Percentiles rank a stretch among this genome's conserved stretches.
Conservation (phyloP, 179 eudicot species). For the Camellia oleifera region DNA sequence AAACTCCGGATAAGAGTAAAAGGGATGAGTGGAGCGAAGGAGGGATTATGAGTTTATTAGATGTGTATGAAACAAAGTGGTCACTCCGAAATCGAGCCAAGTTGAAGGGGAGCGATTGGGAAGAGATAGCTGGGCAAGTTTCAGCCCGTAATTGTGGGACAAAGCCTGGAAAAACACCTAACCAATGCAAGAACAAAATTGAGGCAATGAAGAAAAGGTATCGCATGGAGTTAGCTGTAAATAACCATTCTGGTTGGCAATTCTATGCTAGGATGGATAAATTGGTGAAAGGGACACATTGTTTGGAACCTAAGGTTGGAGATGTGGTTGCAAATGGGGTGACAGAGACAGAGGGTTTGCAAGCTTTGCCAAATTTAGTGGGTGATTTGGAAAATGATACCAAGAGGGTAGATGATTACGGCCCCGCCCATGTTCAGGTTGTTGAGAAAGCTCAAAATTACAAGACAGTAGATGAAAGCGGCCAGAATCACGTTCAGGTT, state of each 20-base stretch:
- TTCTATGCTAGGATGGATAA: slow-evolving; percentile 30
- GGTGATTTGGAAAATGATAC: neutral
- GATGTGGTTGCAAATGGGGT: neutral
- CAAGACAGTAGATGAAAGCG: neutral
- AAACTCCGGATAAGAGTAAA: slow-evolving; percentile 22
- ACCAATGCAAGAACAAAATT: slow-evolving; percentile 45
- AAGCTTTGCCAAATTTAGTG: neutral
- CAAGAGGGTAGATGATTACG: neutral
- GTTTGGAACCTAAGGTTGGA: neutral
- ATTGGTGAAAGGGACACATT: slow-evolving; percentile 21
- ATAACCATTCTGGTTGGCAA: slow-evolving; percentile 9
- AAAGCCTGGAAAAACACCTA: neutral
- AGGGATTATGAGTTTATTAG: slow-evolving; percentile 42
- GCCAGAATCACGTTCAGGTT: slow-evolving; percentile 1
- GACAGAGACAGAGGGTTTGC: neutral
- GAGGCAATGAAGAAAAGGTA: slow-evolving; percentile 68
- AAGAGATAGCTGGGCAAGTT: slow-evolving; percentile 40
- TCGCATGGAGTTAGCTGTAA: slow-evolving; percentile 30
- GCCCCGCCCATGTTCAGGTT: neutral
- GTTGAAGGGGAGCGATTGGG: slow-evolving; percentile 65
- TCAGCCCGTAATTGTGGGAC: neutral
- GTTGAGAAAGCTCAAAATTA: slow-evolving; percentile 5
- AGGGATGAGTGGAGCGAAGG: slow-evolving; percentile 66
- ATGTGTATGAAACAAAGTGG: slow-evolving; percentile 58
- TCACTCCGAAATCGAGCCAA: slow-evolving; percentile 49